phyloP scores from a whole-genome alignment of 129 eudicot genomes.

The Tanacetum coccineum region DNA sequence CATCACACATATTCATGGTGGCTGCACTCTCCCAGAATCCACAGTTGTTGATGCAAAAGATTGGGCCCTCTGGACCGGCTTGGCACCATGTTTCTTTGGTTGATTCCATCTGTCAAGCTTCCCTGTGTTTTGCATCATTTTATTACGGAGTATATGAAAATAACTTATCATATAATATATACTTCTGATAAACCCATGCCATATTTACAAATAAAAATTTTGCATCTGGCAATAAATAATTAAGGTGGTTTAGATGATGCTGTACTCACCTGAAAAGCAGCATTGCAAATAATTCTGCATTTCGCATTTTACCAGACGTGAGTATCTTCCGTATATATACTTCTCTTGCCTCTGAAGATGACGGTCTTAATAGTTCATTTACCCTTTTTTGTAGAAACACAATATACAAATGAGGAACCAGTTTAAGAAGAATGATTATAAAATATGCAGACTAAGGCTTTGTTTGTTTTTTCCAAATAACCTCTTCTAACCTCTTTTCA shows the following conservation, averaged over 20 bases:
- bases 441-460: background rate
- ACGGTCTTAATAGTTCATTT: conserved; percentile 59
- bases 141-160: no score
- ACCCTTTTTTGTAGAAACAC: conserved; percentile 42
- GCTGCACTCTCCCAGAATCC: no score
- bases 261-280: conserved; percentile 72
- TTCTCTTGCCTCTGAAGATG: conserved; percentile 65
- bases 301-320: conserved; percentile 24
- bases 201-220: background rate
- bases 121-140: no score
- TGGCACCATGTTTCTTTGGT: no score
- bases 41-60: no score
- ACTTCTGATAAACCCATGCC: no score
- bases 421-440: background rate
- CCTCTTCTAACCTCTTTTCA: no score
- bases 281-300: conserved; percentile 60
- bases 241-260: background rate
- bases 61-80: no score
- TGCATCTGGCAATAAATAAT: background rate
- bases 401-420: background rate
- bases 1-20: no score
- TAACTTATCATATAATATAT: no score
- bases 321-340: conserved; percentile 42
- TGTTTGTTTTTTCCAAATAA: no score
- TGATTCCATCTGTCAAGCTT: no score